phyloP scores from a whole-genome alignment of 495 filamentous ascomycete genomes.

The Daldinia decipiens region DNA sequence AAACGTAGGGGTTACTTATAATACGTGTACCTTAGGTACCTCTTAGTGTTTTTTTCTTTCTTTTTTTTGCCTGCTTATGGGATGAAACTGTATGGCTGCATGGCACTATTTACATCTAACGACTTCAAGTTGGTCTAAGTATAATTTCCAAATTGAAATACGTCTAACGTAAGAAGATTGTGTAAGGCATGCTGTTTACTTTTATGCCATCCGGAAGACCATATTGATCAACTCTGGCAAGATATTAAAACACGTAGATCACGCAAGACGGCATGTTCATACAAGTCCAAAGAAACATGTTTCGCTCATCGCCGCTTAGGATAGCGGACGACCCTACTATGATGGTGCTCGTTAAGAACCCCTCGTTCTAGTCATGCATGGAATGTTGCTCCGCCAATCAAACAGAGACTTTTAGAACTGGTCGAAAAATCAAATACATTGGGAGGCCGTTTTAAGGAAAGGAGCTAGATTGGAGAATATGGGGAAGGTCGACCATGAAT shows the following conservation, averaged over 20 bases:
- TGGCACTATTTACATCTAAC: too few relatives aligned
- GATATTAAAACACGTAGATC: slow-evolving; percentile 9
- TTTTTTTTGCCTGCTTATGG: too few relatives aligned
- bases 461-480: slow-evolving; percentile 22
- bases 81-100: too few relatives aligned
- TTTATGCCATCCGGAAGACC: background rate
- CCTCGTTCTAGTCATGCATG: slow-evolving; percentile 31
- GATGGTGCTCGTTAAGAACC: slow-evolving; percentile 10
- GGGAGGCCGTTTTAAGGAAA: slow-evolving; percentile 14
- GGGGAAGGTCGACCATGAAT: slow-evolving; percentile 1
- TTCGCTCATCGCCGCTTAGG: slow-evolving; percentile 12
- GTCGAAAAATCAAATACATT: slow-evolving; percentile 20
- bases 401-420: background rate
- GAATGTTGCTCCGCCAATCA: slow-evolving; percentile 35
- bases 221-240: slow-evolving; percentile 6
- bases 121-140: too few relatives aligned
- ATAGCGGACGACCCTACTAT: background rate
- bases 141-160: too few relatives aligned
- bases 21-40: too few relatives aligned
- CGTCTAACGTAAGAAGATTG: too few relatives aligned
- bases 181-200: too few relatives aligned
- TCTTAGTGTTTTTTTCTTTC: too few relatives aligned
- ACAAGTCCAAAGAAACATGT: slow-evolving; percentile 18
- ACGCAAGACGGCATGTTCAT: slow-evolving; percentile 14
- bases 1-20: background rate